Base-by-base conservation (phyloP, 768 basidiomycete genomes). In the Naganishia vaughanmartiniae region DNA sequence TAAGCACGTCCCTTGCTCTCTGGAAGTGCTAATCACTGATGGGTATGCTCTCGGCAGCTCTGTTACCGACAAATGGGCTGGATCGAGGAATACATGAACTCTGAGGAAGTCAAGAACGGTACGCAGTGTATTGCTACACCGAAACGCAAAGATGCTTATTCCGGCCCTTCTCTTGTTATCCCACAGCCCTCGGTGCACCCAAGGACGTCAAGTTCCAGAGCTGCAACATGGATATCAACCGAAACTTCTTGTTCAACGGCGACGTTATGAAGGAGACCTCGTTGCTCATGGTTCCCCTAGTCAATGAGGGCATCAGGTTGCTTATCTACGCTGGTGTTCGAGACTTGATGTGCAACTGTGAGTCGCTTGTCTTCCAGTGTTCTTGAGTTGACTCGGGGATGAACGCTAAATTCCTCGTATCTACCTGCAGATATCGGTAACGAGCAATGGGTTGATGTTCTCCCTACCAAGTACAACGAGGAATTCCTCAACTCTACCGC, bases 11-110 rank as follows among this genome's bases (percentile, higher is more conserved):
- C 14, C 28, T 26, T 28, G 2, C 19, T 24, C 36, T 36, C 0
- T 19, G 17, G n/a, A 19, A 58, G 26, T 53, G 10, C 19, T 4
- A 4, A n/a, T 48, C 9, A 9, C 10, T 19, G 4, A 46, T 9
- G 14, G 24, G 30, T 6, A 2, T 19, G 17, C 30, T 6, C 19
- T 21, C 48, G 45, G n/a, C 39, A 72, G 45, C 73, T 82, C 0
- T 82, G 81, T 73, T 83, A 83, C 78, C 72, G 74, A 67, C 85
- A 95, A 82, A 88, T 96, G 86, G 76, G 80, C 21, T 96, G 91
- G 90, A 87, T 96, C 77, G 94, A 96, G 74, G 86, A 84, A 0
- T 97, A 89, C 86, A 84, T 97, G 85, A 96, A 97, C 79, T 82
- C 86, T 65, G 85, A 88, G 5, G 85, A 85, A 69, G 83, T 88